Evolutionary conservation across 2,329 filamentous ascomycete species (phyloP).

Genomic region (Stemphylium lycopersici): DNA sequence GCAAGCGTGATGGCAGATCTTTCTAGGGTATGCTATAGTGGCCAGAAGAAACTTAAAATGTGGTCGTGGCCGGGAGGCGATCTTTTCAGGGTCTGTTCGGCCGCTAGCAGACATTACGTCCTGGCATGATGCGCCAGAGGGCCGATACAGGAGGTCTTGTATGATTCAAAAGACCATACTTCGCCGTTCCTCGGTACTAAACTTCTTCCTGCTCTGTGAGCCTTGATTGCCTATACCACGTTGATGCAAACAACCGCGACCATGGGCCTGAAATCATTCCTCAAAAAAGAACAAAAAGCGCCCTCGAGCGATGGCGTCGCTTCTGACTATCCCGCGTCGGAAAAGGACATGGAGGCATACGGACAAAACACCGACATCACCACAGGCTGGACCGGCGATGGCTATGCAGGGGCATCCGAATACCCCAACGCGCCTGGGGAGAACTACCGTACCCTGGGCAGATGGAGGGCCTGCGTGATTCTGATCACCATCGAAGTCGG

Average conservation of each 20-base stretch:
- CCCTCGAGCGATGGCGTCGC: slow-evolving; percentile 15
- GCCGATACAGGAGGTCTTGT: slow-evolving; percentile 37
- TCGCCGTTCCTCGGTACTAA: slow-evolving; percentile 16
- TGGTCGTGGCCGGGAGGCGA: slow-evolving; percentile 17
- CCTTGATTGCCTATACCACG: neutral
- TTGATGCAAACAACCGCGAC: slow-evolving; percentile 6
- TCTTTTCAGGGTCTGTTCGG: slow-evolving; percentile 28
- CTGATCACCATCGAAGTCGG: slow-evolving; percentile 41
- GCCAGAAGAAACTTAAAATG: slow-evolving; percentile 6
- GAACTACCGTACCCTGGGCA: slow-evolving; percentile 34
- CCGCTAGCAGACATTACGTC: slow-evolving; percentile 31
- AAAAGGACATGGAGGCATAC: slow-evolving; percentile 26
- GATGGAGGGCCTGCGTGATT: slow-evolving; percentile 39
- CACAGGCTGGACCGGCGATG: slow-evolving; percentile 34
- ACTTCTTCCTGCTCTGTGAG: slow-evolving; percentile 1
- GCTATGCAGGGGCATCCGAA: slow-evolving; percentile 27
- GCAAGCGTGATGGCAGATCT: slow-evolving; percentile 12
- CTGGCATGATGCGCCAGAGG: slow-evolving; percentile 23
- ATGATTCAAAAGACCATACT: slow-evolving; percentile 24
- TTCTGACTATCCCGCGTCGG: slow-evolving; percentile 25
- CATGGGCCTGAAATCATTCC: slow-evolving; percentile 35
- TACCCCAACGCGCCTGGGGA: slow-evolving; percentile 28
- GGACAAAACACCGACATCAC: slow-evolving; percentile 34
- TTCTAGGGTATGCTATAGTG: slow-evolving; percentile 6
- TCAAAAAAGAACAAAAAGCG: slow-evolving; percentile 30